Evolutionary conservation across 768 basidiomycete species (phyloP).

Genomic region (Suillus placidus): DNA sequence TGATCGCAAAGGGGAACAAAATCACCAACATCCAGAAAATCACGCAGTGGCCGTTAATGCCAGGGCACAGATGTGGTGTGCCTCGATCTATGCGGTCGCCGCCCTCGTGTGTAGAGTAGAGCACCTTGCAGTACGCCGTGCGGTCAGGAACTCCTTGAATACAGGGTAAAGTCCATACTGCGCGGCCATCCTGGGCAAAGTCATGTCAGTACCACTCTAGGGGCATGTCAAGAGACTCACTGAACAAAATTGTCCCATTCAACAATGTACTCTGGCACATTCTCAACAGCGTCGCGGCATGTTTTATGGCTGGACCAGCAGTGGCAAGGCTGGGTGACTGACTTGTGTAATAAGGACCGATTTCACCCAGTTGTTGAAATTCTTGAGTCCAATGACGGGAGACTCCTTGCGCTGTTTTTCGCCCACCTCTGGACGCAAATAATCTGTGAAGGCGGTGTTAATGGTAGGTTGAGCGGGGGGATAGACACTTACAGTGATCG

Average conservation of each 20-base stretch:
- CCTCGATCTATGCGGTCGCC: too few species aligned
- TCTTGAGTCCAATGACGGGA: constrained; percentile 95
- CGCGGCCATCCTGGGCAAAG: constrained; percentile 65
- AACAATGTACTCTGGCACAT: constrained; percentile 98
- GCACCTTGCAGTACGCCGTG: too few species aligned
- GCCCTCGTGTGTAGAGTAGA: too few species aligned
- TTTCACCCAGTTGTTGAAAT: constrained; percentile 99
- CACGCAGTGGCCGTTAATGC: too few species aligned
- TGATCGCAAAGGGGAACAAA: too few species aligned
- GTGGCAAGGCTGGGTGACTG: constrained; percentile 67
- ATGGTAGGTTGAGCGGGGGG: constrained; percentile 7
- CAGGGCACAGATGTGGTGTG: too few species aligned
- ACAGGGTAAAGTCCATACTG: constrained; percentile 75
- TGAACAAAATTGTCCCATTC: constrained; percentile 89
- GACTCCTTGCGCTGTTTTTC: constrained; percentile 82
- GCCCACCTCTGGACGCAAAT: constrained; percentile 90
- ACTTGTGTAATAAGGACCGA: constrained; percentile 93
- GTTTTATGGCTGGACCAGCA: constrained; percentile 33
- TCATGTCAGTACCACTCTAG: constrained; percentile 20
- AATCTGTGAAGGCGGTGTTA: constrained; percentile 57
- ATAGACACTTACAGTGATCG: constrained; percentile 67
- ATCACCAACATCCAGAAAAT: too few species aligned
- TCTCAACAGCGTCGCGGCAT: constrained; percentile 89
- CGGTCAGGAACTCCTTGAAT: constrained; percentile 93
- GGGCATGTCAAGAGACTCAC: constrained; percentile 45